Percentiles rank a stretch among this genome's conserved stretches.
Conservation (phyloP, 2,329 filamentous ascomycete genomes). For the Alternaria sp. region DNA sequence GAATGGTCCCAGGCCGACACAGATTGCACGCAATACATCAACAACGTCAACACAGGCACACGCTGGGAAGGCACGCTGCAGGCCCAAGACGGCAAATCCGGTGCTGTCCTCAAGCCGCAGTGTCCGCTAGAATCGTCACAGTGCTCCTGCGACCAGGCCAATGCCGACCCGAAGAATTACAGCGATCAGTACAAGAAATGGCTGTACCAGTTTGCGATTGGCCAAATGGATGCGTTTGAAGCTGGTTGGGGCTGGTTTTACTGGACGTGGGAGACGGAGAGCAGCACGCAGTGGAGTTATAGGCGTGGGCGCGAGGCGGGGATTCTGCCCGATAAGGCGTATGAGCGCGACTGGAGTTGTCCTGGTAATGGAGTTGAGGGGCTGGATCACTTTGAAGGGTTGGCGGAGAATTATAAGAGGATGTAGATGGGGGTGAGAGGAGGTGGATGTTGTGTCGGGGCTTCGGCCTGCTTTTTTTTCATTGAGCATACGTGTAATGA, state of each 20-base stretch:
- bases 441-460: neutral
- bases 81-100: slow-evolving; percentile 64
- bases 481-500: neutral
- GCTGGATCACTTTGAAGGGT: slow-evolving; percentile 51
- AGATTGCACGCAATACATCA: slow-evolving; percentile 86
- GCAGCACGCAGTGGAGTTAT: slow-evolving; percentile 89
- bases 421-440: neutral
- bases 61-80: slow-evolving; percentile 90
- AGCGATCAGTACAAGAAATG: slow-evolving; percentile 80
- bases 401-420: slow-evolving; percentile 53
- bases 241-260: slow-evolving; percentile 98
- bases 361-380: slow-evolving; percentile 26
- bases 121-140: slow-evolving; percentile 70
- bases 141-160: slow-evolving; percentile 79
- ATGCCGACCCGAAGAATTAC: slow-evolving; percentile 73
- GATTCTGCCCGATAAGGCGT: slow-evolving; percentile 69
- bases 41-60: slow-evolving; percentile 86
- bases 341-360: slow-evolving; percentile 54
- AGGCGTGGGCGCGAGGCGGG: slow-evolving; percentile 77
- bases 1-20: slow-evolving; percentile 99
- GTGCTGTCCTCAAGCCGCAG: slow-evolving; percentile 70
- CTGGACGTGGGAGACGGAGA: slow-evolving; percentile 97
- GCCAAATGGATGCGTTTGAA: slow-evolving; percentile 95
- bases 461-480: neutral
- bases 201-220: slow-evolving; percentile 87